These are phyloP conservation scores for Claviceps spartinae DNA, from an alignment of 2,329 filamentous ascomycete genomes.

Conservation along the genomic window DNA sequence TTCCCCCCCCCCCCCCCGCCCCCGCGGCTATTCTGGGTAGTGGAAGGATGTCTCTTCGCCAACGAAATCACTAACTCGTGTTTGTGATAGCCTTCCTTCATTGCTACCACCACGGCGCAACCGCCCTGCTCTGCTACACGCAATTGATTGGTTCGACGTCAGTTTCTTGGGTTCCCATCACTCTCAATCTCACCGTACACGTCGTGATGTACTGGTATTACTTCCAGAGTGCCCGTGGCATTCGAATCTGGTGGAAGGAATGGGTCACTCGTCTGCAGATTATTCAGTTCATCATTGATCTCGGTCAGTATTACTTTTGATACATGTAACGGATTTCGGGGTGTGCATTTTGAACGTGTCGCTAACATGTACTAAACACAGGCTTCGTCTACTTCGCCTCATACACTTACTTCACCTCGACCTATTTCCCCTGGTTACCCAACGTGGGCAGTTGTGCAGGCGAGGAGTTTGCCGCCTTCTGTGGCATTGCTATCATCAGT, in stretches of 20 bases:
- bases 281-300: slow-evolving; percentile 90
- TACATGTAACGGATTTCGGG: background rate
- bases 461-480: slow-evolving; percentile 91
- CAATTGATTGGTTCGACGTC: slow-evolving; percentile 86
- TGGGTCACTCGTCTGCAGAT: slow-evolving; percentile 98
- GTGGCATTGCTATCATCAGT: slow-evolving; percentile 81
- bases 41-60: background rate
- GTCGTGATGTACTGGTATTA: slow-evolving; percentile 99
- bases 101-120: slow-evolving; percentile 97
- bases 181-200: slow-evolving; percentile 83
- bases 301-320: slow-evolving; percentile 46
- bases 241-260: slow-evolving; percentile 99
- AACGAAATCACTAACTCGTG: slow-evolving; percentile 16
- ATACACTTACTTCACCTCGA: slow-evolving; percentile 95
- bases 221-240: slow-evolving; percentile 93
- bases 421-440: slow-evolving; percentile 76
- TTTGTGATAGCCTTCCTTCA: slow-evolving; percentile 68
- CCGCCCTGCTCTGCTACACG: slow-evolving; percentile 93
- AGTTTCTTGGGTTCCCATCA: slow-evolving; percentile 91
- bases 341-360: background rate
- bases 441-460: slow-evolving; percentile 79
- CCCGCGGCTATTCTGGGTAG: no score
- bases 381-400: slow-evolving; percentile 97
- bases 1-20: background rate
- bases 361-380: slow-evolving; percentile 21